Conservation (phyloP, 345 rosid species). For the Gossypium rotundifolium region DNA sequence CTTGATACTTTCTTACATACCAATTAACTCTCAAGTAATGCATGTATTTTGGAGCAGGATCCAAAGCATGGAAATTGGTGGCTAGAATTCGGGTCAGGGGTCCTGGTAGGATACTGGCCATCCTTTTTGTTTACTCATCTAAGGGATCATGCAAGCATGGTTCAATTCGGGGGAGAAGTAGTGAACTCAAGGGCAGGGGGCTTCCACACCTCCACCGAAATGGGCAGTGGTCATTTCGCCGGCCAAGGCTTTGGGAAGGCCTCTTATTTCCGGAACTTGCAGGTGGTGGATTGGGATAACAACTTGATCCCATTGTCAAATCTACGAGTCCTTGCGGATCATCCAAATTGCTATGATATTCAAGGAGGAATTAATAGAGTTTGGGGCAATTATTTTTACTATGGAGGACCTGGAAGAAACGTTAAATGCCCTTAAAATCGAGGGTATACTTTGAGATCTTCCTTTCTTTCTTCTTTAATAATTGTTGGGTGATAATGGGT, state of each 20-base stretch:
- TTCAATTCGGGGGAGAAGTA: constrained; percentile 88
- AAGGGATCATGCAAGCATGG: constrained; percentile 80
- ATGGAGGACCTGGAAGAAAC: constrained; percentile 95
- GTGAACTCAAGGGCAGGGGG: constrained; percentile 70
- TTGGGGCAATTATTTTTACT: constrained; percentile 93
- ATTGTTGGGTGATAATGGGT: constrained; percentile 33
- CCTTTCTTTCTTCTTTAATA: constrained; percentile 5
- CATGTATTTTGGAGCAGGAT: constrained; percentile 41
- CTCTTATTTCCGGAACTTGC: constrained; percentile 79
- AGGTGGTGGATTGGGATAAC: constrained; percentile 94
- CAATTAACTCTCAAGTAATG: neutral
- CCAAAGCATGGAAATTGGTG: constrained; percentile 99
- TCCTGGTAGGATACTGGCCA: constrained; percentile 95
- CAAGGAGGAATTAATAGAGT: constrained; percentile 73
- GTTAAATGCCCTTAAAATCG: constrained; percentile 60
- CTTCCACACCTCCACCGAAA: constrained; percentile 79
- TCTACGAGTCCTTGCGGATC: constrained; percentile 71
- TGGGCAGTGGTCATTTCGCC: constrained; percentile 96
- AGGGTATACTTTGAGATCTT: constrained; percentile 6
- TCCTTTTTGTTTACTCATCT: constrained; percentile 73
- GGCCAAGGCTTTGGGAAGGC: constrained; percentile 90
- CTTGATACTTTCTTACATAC: neutral
- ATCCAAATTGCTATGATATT: constrained; percentile 82
- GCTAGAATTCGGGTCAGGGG: constrained; percentile 91
- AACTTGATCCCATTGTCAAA: constrained; percentile 60